Percentiles rank a stretch among this genome's conserved stretches.
phyloP scores from a whole-genome alignment of 2,329 filamentous ascomycete genomes.

The Aspergillus ruber region DNA sequence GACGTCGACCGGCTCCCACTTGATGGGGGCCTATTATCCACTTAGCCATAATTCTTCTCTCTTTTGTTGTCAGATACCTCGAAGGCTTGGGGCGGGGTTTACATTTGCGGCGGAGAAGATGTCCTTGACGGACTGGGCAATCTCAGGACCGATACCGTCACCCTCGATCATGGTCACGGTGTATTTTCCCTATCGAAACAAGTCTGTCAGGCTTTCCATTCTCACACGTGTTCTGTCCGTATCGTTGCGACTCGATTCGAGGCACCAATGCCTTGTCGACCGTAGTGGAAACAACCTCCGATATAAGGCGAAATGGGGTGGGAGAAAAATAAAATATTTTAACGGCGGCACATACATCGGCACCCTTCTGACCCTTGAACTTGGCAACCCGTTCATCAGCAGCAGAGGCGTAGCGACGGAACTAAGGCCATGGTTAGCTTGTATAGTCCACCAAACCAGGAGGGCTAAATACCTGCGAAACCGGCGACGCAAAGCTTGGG shows the following conservation, averaged over 20 bases:
- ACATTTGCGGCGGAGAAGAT: constrained; percentile 96
- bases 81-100: constrained; percentile 13
- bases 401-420: constrained; percentile 54
- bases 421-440: constrained; percentile 25
- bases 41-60: constrained; percentile 19
- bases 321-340: constrained; percentile 7
- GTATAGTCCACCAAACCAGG: background rate
- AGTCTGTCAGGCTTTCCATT: constrained; percentile 10
- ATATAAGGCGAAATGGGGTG: constrained; percentile 18
- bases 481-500: constrained; percentile 42
- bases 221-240: background rate
- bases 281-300: constrained; percentile 18
- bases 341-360: constrained; percentile 60
- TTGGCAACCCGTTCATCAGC: constrained; percentile 71
- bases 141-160: constrained; percentile 97
- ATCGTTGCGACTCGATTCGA: background rate
- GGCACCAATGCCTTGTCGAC: background rate
- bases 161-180: constrained; percentile 96
- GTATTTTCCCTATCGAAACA: constrained; percentile 69
- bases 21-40: constrained; percentile 66
- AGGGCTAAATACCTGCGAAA: constrained; percentile 51
- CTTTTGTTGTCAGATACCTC: constrained; percentile 1
- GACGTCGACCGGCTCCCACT: constrained; percentile 96
- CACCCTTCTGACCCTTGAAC: constrained; percentile 85
- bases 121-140: constrained; percentile 95